Conservation (phyloP, 495 filamentous ascomycete species). For the Bacidia gigantensis region DNA sequence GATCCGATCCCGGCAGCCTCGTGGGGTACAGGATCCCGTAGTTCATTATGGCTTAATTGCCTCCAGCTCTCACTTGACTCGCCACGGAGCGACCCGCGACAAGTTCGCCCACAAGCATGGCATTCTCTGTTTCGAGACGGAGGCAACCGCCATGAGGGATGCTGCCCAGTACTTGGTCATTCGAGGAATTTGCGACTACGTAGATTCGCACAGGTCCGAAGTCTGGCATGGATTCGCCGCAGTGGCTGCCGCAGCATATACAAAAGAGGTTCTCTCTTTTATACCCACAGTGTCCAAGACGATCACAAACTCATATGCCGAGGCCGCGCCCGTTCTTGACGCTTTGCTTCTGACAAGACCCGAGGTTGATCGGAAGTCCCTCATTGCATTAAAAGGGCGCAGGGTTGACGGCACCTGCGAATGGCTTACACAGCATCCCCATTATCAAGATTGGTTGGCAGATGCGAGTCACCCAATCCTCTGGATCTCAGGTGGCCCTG, state of each 20-base stretch:
- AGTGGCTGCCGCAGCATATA: conserved; percentile 25
- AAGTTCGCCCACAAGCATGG: conserved; percentile 13
- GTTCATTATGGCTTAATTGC: conserved; percentile 25
- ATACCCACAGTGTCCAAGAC: too few species aligned
- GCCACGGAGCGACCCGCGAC: conserved; percentile 21
- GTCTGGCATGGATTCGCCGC: conserved; percentile 28
- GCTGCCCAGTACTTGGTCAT: conserved; percentile 26
- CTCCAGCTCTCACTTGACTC: conserved; percentile 25
- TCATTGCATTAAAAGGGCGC: conserved; percentile 21
- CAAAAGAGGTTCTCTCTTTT: conserved; percentile 23
- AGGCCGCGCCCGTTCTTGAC: conserved; percentile 19
- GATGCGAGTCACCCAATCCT: conserved; percentile 21
- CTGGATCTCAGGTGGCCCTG: conserved; percentile 35
- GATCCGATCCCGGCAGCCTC: conserved; percentile 9
- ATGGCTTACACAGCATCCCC: conserved; percentile 28
- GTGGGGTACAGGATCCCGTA: conserved; percentile 9
- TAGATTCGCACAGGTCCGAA: conserved; percentile 26
- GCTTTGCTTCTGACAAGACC: conserved; percentile 22
- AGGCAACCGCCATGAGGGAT: conserved; percentile 30
- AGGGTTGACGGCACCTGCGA: conserved; percentile 32
- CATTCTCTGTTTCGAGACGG: conserved; percentile 28
- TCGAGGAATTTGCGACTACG: conserved; percentile 30
- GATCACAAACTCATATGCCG: conserved; percentile 13
- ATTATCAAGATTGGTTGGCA: conserved; percentile 29
- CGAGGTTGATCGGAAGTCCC: conserved; percentile 24